Evolutionary conservation across 352 stramenopile species (phyloP), one percentile per base, ranked within the genome.

Genomic region (Globisporangium cylindrosporum): DNA sequence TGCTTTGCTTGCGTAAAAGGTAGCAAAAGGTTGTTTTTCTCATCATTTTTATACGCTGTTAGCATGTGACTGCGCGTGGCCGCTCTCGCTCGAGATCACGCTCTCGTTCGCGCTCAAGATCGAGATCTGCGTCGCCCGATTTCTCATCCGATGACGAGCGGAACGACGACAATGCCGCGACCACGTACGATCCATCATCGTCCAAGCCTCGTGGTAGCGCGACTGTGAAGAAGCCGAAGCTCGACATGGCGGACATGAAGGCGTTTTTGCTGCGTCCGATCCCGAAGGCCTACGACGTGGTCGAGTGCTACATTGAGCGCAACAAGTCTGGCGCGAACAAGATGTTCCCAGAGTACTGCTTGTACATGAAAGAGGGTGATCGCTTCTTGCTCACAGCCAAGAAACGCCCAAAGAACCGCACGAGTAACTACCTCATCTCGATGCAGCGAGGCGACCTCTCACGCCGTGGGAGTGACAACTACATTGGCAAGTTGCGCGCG

Each of bases 351-450:
- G 90, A 97, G 73, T 97, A 97, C 75, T 92, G 79, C 43, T 72
- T 97, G 64, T 96, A 96, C 76, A 90, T 96, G 84, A 94, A 98
- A 73, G 93, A 98, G 32, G 94, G 91, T 9, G 92, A 99, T 67
- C 89, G 88, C 20, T 99, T 99, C 78, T 73, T 99, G n/a, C 89
- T 99, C 69, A 97, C 92, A 18, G 93, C 89, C 48, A 99, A 99
- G 80, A 99, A 99, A 73, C 84, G 95, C 14, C 82, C 89, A 8
- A 98, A 98, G 71, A 99, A 98, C 75, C 96, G 94, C 72, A 99
- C 96, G 29, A 98, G 90, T 67, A 99, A 99, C 73, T 99, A 99
- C 79, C 75, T 98, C 29, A 90, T 99, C 56, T 98, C 89, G 8
- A 93, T 97, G 80, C 90, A 97, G 68, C 84, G 91, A 36, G 94